A percentile compares a stretch with the other conserved stretches of the same genome.
These are phyloP conservation scores for Pharnaceum exiguum DNA, from an alignment of 148 eudicot species.

Conservation along the genomic window DNA sequence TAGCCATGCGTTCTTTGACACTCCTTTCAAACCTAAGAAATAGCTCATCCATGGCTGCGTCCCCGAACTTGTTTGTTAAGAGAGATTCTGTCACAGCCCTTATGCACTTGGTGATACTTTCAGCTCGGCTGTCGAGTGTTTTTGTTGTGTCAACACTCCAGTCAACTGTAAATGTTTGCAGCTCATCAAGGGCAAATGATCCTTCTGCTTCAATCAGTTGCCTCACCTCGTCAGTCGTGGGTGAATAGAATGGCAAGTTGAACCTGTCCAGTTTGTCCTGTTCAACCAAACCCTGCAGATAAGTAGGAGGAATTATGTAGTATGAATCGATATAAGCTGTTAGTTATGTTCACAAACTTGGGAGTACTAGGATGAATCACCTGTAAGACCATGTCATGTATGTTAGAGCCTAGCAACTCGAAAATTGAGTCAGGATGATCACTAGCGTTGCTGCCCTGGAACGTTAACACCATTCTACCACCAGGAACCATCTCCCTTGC, in stretches of 20 bases:
- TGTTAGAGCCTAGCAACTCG: conserved; percentile 18
- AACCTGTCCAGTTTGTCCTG: conserved; percentile 16
- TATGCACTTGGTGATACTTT: not conserved
- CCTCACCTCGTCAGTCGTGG: conserved; percentile 29
- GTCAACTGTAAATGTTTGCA: not conserved
- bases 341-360: not conserved
- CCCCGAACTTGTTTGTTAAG: conserved; percentile 20
- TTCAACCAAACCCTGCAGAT: conserved; percentile 13
- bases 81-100: conserved; percentile 14
- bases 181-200: conserved; percentile 1
- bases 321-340: not conserved
- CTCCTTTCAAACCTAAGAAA: too few species aligned
- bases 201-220: conserved; percentile 7
- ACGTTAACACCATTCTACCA: conserved; percentile 34
- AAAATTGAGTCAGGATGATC: conserved; percentile 9
- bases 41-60: conserved; percentile 4
- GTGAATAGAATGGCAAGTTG: conserved; percentile 27
- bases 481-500: conserved; percentile 30
- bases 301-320: not conserved
- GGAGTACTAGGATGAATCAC: not conserved
- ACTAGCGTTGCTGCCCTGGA: conserved; percentile 13
- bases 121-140: not conserved
- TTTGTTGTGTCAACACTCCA: conserved; percentile 3
- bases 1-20: too few species aligned
- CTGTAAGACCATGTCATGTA: conserved; percentile 19